Conservation (phyloP, 2,329 filamentous ascomycete genomes). For the Aspergillus sp. region DNA sequence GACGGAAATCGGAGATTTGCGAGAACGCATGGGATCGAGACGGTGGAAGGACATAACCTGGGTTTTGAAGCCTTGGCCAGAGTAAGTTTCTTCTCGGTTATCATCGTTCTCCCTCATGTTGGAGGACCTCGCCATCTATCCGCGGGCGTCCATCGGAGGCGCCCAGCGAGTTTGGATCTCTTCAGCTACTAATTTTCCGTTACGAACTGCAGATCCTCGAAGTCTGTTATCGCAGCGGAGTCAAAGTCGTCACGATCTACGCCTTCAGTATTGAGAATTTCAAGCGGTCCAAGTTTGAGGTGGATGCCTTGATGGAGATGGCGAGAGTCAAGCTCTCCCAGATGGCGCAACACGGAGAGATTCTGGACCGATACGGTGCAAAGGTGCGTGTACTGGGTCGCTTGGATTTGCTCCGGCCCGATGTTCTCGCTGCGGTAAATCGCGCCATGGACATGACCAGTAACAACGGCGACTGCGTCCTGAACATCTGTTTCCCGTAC, state of each 20-base stretch:
- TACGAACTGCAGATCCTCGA: slow-evolving; percentile 70
- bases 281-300: slow-evolving; percentile 93
- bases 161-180: neutral
- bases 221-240: slow-evolving; percentile 96
- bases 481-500: slow-evolving; percentile 98
- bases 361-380: slow-evolving; percentile 90
- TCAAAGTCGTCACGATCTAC: slow-evolving; percentile 96
- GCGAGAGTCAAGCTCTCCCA: slow-evolving; percentile 93
- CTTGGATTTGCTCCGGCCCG: slow-evolving; percentile 75
- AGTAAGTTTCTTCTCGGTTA: slow-evolving; percentile 49
- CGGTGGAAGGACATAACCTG: slow-evolving; percentile 90
- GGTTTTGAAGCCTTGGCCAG: slow-evolving; percentile 92
- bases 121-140: too few species aligned
- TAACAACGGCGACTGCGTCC: slow-evolving; percentile 72
- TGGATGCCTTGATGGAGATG: slow-evolving; percentile 96
- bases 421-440: slow-evolving; percentile 87
- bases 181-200: neutral
- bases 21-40: slow-evolving; percentile 86
- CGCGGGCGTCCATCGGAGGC: neutral
- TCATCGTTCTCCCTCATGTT: slow-evolving; percentile 2
- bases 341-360: slow-evolving; percentile 85
- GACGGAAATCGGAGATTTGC: slow-evolving; percentile 96
- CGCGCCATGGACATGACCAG: slow-evolving; percentile 82
- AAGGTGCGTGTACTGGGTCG: slow-evolving; percentile 83
- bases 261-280: slow-evolving; percentile 99